These are phyloP conservation scores for Coleophoma cylindrospora DNA, from an alignment of 2,329 filamentous ascomycete species.

Conservation along the genomic window DNA sequence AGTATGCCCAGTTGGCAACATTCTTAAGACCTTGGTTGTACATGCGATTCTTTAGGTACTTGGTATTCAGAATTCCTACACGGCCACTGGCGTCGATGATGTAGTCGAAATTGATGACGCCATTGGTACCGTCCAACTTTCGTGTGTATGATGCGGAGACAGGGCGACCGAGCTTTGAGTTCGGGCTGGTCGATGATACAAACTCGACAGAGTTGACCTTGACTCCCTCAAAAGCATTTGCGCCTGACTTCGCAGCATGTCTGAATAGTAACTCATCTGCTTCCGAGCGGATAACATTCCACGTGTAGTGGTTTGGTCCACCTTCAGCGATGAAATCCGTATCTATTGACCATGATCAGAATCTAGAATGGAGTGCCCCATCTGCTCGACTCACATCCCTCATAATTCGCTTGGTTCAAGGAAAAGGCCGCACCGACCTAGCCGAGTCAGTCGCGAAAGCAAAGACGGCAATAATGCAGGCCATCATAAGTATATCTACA, in stretches of 20 bases:
- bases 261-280: conserved; percentile 37
- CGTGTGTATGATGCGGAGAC: conserved; percentile 30
- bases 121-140: conserved; percentile 29
- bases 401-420: too few relatives aligned
- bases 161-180: conserved; percentile 20
- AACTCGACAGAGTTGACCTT: conserved; percentile 32
- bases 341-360: too few relatives aligned
- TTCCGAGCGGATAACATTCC: conserved; percentile 32
- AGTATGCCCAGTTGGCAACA: conserved; percentile 45
- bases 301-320: conserved; percentile 24
- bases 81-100: conserved; percentile 44
- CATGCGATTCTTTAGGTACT: conserved; percentile 41
- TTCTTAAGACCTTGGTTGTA: conserved; percentile 44
- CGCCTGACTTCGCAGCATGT: conserved; percentile 34
- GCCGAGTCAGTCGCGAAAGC: too few relatives aligned
- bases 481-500: too few relatives aligned
- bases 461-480: too few relatives aligned
- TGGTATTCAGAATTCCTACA: conserved; percentile 38
- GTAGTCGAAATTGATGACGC: conserved; percentile 39
- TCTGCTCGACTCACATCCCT: too few relatives aligned
- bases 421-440: too few relatives aligned
- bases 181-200: too few relatives aligned
- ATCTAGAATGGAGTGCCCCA: too few relatives aligned
- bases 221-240: conserved; percentile 34
- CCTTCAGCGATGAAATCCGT: conserved; percentile 36